Base-by-base conservation (phyloP, 345 rosid genomes). In the Leavenworthia alabamica region DNA sequence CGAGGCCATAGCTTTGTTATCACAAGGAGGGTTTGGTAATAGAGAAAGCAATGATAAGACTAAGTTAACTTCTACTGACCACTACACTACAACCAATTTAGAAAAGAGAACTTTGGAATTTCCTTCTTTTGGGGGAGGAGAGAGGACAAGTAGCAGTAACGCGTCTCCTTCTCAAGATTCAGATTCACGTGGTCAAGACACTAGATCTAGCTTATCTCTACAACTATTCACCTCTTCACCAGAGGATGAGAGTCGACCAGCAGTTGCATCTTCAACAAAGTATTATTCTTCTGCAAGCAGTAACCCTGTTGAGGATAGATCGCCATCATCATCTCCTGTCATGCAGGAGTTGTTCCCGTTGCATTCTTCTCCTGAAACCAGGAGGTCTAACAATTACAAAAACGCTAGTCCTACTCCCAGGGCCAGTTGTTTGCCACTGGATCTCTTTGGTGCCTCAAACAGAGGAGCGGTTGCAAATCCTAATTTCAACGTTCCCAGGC, bases 231-330 rank as follows among this genome's bases (percentile, higher is more conserved):
- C 81, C 61, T 85, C 95, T 1, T 87, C 89, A 1, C 87, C 86
- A 1, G 93, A 85, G 60, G 65, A 69, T 55, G 79, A 76, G 64
- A 76, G 90, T 63, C 89, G 78, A 5, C 93, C 84, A 22, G 82
- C 79, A 13, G 76, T 83, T 32, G 74, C 86, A 47, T 73, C 93
- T 61, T 82, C 95, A 13, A 70, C 78, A 74, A 87, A 81, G 74
- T 87, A 90, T 67, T 90, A 80, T 70, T 90, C 97, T 67, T 90
- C 97, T 19, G 97, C 79, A 31, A 83, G 97, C 74, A 87, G 95
- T 71, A 87, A 85, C 66, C 97, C 93, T 22, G 74, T 67, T 1
- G 93, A 85, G 55, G 93, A 81, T 37, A 70, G 73, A 37, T 90
- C 95, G 6, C 90, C 87, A 20, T 83, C 90, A 1, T 87, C 97